Evolutionary conservation across 1,284 basidiomycete genomes (phyloP).

Genomic region (Farysia itapuensis): DNA sequence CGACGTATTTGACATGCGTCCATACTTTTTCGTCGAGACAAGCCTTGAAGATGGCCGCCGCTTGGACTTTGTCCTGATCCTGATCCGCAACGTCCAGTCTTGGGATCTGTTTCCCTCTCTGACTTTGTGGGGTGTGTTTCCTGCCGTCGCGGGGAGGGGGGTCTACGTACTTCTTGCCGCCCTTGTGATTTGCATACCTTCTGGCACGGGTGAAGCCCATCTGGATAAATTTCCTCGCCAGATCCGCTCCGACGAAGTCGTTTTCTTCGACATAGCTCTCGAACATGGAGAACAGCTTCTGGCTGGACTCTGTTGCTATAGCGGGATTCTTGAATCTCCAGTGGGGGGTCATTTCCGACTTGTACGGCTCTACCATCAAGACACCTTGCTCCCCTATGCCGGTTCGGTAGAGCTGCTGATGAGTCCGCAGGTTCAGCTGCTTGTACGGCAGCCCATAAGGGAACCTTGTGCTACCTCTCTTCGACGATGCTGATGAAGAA

Average conservation of each 20-base stretch:
- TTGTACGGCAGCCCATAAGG: no score
- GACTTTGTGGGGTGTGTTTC: no score
- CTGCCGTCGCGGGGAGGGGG: no score
- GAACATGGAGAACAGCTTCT: slow-evolving; percentile 15
- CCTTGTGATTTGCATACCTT: slow-evolving; percentile 34
- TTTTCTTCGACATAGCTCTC: slow-evolving; percentile 9
- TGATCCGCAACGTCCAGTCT: background rate
- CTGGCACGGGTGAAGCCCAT: slow-evolving; percentile 37
- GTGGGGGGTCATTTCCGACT: slow-evolving; percentile 25
- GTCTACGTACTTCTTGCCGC: slow-evolving; percentile 21
- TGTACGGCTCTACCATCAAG: slow-evolving; percentile 35
- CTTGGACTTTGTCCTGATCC: background rate
- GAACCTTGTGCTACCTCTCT: no score
- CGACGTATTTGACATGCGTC: background rate
- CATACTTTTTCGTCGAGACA: background rate
- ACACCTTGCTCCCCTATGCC: slow-evolving; percentile 40
- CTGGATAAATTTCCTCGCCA: slow-evolving; percentile 28
- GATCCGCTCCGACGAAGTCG: slow-evolving; percentile 32
- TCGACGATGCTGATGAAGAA: no score
- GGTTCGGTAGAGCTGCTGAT: slow-evolving; percentile 36
- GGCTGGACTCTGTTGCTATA: slow-evolving; percentile 6
- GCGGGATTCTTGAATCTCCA: slow-evolving; percentile 28
- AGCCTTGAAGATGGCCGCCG: background rate
- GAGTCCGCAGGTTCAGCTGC: no score
- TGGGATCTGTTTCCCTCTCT: no score